Percentiles rank a stretch among this genome's conserved stretches.
phyloP scores from a whole-genome alignment of 129 eudicot species.

The Arctium lappa region DNA sequence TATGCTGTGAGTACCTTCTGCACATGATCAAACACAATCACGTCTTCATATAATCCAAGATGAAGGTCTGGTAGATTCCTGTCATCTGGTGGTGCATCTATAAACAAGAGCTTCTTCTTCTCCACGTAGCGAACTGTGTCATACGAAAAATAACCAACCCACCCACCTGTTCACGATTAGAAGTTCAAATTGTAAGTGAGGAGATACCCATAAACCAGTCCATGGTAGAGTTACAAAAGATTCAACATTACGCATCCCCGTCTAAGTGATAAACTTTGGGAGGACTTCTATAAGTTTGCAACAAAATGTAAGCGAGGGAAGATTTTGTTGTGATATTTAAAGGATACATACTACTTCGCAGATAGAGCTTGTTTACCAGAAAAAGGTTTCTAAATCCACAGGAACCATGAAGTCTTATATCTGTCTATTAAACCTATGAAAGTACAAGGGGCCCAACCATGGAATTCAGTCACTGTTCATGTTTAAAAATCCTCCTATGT shows the following conservation, averaged over 20 bases:
- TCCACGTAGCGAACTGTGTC: slow-evolving; percentile 82
- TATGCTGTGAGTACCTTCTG: slow-evolving; percentile 64
- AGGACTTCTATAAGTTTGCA: too few relatives aligned
- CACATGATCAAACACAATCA: slow-evolving; percentile 88
- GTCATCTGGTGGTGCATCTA: slow-evolving; percentile 77
- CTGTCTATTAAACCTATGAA: too few relatives aligned
- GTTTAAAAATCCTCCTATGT: too few relatives aligned
- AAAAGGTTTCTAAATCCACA: too few relatives aligned
- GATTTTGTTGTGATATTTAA: background rate
- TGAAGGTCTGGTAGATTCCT: slow-evolving; percentile 75
- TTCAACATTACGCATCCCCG: background rate
- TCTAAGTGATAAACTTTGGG: background rate
- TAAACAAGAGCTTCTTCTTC: slow-evolving; percentile 68
- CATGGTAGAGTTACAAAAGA: background rate
- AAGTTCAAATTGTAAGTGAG: background rate
- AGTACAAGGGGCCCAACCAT: too few relatives aligned
- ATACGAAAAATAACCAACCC: slow-evolving; percentile 97
- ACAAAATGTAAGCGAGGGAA: too few relatives aligned
- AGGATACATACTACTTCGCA: background rate
- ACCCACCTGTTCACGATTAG: slow-evolving; percentile 66
- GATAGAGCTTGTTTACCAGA: background rate
- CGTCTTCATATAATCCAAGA: slow-evolving; percentile 86
- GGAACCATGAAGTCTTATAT: too few relatives aligned
- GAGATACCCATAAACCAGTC: background rate
- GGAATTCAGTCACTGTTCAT: too few relatives aligned